A percentile compares a stretch with the other conserved stretches of the same genome.
These are phyloP conservation scores for Quaeritorhiza haematococci DNA, from an alignment of 371 early-diverging fungal species.

Conservation along the genomic window DNA sequence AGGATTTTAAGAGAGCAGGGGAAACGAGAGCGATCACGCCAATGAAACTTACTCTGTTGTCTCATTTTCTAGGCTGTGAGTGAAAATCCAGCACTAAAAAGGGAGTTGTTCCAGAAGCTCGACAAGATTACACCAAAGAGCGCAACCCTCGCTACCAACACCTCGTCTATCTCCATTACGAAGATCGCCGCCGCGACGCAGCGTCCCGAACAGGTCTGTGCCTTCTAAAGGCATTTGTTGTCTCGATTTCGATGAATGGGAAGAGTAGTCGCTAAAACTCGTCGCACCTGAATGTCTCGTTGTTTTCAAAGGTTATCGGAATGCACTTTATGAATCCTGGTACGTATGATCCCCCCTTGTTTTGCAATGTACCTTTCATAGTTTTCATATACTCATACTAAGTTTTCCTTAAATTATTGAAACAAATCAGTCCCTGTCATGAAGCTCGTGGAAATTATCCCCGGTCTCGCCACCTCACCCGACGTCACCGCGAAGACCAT, in stretches of 20 bases:
- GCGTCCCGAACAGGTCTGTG: conserved; percentile 63
- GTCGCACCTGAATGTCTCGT: not conserved
- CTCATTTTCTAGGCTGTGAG: conserved; percentile 64
- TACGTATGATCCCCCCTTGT: not conserved
- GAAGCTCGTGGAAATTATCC: conserved; percentile 96
- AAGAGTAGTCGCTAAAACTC: not conserved
- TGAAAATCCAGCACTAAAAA: conserved; percentile 85
- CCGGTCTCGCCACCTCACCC: conserved; percentile 78
- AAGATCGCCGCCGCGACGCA: conserved; percentile 89
- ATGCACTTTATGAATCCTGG: conserved; percentile 56
- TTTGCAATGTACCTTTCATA: conserved; percentile 37
- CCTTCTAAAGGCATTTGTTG: no score
- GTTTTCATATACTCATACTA: conserved; percentile 75
- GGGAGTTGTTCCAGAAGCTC: conserved; percentile 73
- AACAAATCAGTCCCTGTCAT: conserved; percentile 90
- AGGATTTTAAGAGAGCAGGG: not conserved
- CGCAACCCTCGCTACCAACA: conserved; percentile 93
- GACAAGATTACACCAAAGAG: conserved; percentile 60
- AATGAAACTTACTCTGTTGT: not conserved
- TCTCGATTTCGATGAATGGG: not conserved
- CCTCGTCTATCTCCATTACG: conserved; percentile 90
- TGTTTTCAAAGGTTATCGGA: conserved; percentile 33
- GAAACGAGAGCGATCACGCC: no score
- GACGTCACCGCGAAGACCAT: conserved; percentile 69
- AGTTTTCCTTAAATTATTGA: conserved; percentile 80